phyloP scores from a whole-genome alignment of 768 basidiomycete species.

The Boletus rubroflammeus region DNA sequence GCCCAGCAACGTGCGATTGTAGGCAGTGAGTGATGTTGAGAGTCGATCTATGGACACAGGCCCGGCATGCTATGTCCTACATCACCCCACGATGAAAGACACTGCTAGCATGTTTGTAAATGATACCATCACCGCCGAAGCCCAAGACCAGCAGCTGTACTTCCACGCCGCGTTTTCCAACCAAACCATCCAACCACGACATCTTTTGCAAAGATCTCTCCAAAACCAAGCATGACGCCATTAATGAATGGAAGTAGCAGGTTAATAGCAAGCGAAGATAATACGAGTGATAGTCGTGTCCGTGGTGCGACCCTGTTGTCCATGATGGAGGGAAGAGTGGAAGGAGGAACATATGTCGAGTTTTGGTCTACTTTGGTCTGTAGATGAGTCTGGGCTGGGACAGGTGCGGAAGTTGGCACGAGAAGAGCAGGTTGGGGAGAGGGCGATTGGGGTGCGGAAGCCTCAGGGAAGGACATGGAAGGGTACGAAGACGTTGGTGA shows the following conservation, averaged over 20 bases:
- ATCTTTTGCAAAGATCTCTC: slow-evolving; percentile 86
- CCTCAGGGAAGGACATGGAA: slow-evolving; percentile 74
- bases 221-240: slow-evolving; percentile 95
- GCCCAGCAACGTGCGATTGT: slow-evolving; percentile 50
- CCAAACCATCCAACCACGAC: slow-evolving; percentile 56
- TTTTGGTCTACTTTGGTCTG: slow-evolving; percentile 22
- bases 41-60: not conserved
- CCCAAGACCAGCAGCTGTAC: slow-evolving; percentile 24
- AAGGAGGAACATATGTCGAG: slow-evolving; percentile 30
- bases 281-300: slow-evolving; percentile 64
- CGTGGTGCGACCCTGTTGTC: slow-evolving; percentile 61
- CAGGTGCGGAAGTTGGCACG: slow-evolving; percentile 7
- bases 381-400: slow-evolving; percentile 11
- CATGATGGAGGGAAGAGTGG: slow-evolving; percentile 68
- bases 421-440: slow-evolving; percentile 24
- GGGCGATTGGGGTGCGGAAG: slow-evolving; percentile 50
- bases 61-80: no score
- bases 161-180: slow-evolving; percentile 34
- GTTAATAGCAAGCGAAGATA: slow-evolving; percentile 80
- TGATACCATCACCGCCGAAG: slow-evolving; percentile 16
- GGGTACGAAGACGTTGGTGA: slow-evolving; percentile 65
- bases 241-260: slow-evolving; percentile 85
- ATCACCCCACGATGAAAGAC: not conserved
- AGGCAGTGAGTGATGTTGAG: not conserved
- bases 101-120: not conserved